A percentile compares a stretch with the other conserved stretches of the same genome.
Evolutionary conservation across 2,329 filamentous ascomycete species (phyloP).

Genomic region (Trichoderma harzianum): DNA sequence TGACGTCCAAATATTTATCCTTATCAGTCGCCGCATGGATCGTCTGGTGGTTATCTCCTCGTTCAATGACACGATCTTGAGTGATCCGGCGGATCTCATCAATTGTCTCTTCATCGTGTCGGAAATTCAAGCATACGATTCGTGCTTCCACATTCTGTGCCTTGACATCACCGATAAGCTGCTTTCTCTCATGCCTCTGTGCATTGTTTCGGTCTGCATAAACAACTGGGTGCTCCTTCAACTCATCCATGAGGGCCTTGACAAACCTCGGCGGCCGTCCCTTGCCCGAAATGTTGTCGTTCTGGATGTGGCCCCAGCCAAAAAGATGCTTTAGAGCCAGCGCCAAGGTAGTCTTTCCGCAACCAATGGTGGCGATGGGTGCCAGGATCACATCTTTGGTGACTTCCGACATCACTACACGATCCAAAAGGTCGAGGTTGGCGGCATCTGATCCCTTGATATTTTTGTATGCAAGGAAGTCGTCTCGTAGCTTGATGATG

Average conservation of each 20-base stretch:
- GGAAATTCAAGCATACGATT: conserved; percentile 84
- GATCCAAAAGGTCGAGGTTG: conserved; percentile 58
- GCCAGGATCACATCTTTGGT: conserved; percentile 73
- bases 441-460: conserved; percentile 88
- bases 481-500: conserved; percentile 86
- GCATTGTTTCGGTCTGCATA: conserved; percentile 95
- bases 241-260: conserved; percentile 60
- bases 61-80: conserved; percentile 71
- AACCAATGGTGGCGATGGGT: conserved; percentile 89
- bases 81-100: conserved; percentile 72
- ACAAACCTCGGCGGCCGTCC: conserved; percentile 76
- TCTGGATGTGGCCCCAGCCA: conserved; percentile 89
- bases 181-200: conserved; percentile 78
- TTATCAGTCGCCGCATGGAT: conserved; percentile 78
- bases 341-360: conserved; percentile 92
- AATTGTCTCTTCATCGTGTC: conserved; percentile 74
- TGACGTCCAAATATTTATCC: conserved; percentile 78
- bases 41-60: conserved; percentile 96
- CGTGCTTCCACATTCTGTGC: conserved; percentile 59
- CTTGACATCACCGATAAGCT: conserved; percentile 77
- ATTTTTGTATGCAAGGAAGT: conserved; percentile 79
- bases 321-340: conserved; percentile 80
- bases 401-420: conserved; percentile 50
- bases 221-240: conserved; percentile 67
- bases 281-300: conserved; percentile 87